Conservation (phyloP, 2,329 filamentous ascomycete species). For the Pestalotiopsis sp. region DNA sequence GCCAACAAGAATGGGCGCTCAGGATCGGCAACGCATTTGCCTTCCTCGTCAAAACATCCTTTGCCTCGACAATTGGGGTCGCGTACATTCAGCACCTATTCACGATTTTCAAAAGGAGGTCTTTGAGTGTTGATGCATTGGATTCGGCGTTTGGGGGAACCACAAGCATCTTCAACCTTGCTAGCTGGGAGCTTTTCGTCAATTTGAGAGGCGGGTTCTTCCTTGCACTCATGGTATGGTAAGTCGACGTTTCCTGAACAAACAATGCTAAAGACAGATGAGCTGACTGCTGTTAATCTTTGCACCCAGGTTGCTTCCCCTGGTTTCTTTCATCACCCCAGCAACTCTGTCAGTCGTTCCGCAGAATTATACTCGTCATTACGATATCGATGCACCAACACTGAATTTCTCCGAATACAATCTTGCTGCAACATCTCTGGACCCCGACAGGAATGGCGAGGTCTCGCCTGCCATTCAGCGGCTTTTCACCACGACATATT, state of each 20-base stretch:
- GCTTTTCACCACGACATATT: not conserved
- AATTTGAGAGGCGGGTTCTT: not conserved
- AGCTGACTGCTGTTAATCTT: no score
- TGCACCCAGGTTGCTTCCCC: not conserved
- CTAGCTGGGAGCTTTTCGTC: not conserved
- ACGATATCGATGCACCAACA: not conserved
- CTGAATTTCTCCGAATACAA: not conserved
- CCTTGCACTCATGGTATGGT: not conserved
- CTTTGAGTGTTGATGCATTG: not conserved
- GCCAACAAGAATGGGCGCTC: not conserved
- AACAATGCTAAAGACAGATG: not conserved
- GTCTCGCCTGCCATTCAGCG: not conserved
- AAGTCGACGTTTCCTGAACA: not conserved
- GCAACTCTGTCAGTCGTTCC: not conserved
- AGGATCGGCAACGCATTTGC: not conserved
- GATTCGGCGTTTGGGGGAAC: not conserved
- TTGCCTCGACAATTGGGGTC: not conserved
- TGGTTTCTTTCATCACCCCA: not conserved
- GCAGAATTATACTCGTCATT: not conserved
- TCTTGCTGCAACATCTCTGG: not conserved
- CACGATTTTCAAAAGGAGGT: not conserved
- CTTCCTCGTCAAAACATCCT: not conserved
- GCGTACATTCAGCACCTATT: not conserved
- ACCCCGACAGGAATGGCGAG: not conserved
- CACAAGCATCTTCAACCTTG: not conserved